A percentile compares a stretch with the other conserved stretches of the same genome.
These are phyloP conservation scores for Mycena galericulata DNA, from an alignment of 768 basidiomycete species.

Conservation along the genomic window DNA sequence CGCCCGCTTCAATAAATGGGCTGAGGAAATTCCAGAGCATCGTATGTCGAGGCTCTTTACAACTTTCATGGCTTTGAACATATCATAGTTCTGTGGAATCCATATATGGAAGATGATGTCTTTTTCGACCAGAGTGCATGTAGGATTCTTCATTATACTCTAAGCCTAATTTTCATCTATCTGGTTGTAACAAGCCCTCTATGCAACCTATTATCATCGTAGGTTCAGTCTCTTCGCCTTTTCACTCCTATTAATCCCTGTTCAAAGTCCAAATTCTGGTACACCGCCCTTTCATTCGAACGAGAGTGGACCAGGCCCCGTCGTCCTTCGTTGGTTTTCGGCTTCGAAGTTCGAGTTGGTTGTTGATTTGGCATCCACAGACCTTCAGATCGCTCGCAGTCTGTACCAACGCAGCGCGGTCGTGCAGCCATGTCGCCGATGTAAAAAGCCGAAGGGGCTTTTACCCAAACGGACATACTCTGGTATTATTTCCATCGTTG, in stretches of 20 bases:
- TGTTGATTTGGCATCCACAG: background rate
- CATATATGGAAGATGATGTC: slow-evolving; percentile 42
- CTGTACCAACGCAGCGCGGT: slow-evolving; percentile 73
- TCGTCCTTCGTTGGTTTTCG: slow-evolving; percentile 6
- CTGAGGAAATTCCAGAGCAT: slow-evolving; percentile 61
- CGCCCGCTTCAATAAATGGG: slow-evolving; percentile 67
- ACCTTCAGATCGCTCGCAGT: slow-evolving; percentile 65
- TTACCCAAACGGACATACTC: slow-evolving; percentile 27
- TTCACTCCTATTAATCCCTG: background rate
- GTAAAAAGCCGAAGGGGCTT: slow-evolving; percentile 47
- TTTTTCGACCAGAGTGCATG: slow-evolving; percentile 57
- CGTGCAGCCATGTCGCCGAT: slow-evolving; percentile 68
- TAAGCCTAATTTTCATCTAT: too few relatives aligned
- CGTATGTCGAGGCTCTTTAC: slow-evolving; percentile 37
- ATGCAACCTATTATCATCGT: slow-evolving; percentile 26
- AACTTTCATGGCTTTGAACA: background rate
- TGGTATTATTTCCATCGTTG: background rate
- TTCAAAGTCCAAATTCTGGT: slow-evolving; percentile 58
- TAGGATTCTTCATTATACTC: too few relatives aligned
- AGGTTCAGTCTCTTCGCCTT: background rate
- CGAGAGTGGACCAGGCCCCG: slow-evolving; percentile 36
- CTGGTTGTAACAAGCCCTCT: slow-evolving; percentile 5
- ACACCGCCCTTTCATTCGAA: slow-evolving; percentile 72
- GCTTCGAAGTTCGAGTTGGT: background rate
- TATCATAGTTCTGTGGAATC: slow-evolving; percentile 50